Percentiles rank a stretch among this genome's conserved stretches.
Conservation (phyloP, 108 stramenopile genomes). For the Thalassiosira profunda region DNA sequence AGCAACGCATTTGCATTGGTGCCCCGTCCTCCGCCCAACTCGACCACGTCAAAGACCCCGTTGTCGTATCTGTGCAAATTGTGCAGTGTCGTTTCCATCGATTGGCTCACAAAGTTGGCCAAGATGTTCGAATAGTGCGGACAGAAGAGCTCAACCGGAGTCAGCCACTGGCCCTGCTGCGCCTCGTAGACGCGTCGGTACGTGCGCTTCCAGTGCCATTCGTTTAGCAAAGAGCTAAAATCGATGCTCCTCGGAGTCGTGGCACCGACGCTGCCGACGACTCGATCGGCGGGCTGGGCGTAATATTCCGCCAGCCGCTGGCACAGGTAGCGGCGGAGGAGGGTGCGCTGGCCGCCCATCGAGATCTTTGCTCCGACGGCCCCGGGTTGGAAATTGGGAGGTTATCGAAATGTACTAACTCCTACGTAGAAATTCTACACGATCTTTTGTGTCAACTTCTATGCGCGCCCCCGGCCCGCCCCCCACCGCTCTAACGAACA, state of each 20-base stretch:
- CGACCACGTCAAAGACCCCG: conserved; percentile 63
- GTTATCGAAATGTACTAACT: no score
- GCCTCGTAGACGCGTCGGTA: conserved; percentile 60
- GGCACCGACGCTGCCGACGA: conserved; percentile 33
- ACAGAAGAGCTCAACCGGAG: conserved; percentile 81
- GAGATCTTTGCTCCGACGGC: no score
- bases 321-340: conserved; percentile 27
- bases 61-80: conserved; percentile 2
- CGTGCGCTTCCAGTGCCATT: conserved; percentile 80
- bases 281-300: conserved; percentile 44
- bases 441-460: no score
- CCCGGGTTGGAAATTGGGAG: background rate
- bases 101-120: conserved; percentile 66
- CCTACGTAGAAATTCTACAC: background rate
- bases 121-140: conserved; percentile 77
- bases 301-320: conserved; percentile 46
- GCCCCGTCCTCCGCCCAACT: conserved; percentile 84
- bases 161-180: conserved; percentile 87
- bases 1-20: conserved; percentile 82
- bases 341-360: conserved; percentile 2
- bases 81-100: conserved; percentile 21
- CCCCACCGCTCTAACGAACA: no score
- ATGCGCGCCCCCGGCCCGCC: no score
- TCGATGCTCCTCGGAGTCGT: conserved; percentile 14
- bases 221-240: conserved; percentile 61